These are phyloP conservation scores for Balamuthia mandrillaris DNA, from an alignment of 208 protist species.

Conservation along the genomic window DNA sequence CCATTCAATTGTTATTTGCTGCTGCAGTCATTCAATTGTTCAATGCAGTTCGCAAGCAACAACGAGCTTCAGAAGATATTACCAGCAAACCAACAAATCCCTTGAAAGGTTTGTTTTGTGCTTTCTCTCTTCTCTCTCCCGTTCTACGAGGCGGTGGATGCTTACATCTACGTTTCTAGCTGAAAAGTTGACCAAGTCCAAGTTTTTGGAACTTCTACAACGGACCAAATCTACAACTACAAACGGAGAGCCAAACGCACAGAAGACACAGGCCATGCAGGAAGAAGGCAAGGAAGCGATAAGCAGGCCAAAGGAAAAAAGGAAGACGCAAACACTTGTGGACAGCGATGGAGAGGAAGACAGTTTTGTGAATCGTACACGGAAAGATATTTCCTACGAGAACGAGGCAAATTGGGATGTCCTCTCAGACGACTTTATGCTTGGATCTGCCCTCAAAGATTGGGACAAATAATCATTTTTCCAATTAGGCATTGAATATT, in stretches of 20 bases:
- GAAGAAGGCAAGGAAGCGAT: not conserved
- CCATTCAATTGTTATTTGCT: not conserved
- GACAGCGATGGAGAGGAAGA: not conserved
- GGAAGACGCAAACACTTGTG: not conserved
- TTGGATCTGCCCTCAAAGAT: conserved; percentile 26
- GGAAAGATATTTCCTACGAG: not conserved
- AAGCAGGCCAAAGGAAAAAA: not conserved
- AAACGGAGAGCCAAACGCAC: no score
- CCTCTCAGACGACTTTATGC: conserved; percentile 39
- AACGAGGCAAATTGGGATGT: conserved; percentile 27
- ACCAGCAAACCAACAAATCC: not conserved
- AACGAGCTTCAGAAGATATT: not conserved
- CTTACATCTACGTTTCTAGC: not conserved
- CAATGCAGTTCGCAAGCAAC: conserved; percentile 19
- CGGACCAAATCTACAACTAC: no score
- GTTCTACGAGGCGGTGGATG: not conserved
- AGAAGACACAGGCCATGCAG: no score
- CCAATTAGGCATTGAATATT: no score
- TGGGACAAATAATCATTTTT: not conserved
- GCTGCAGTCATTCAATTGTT: conserved; percentile 26
- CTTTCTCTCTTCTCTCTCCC: not conserved
- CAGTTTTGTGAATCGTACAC: no score
- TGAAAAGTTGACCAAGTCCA: conserved; percentile 8
- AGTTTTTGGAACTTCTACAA: conserved; percentile 41
- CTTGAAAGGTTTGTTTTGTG: not conserved